Evolutionary conservation across 495 filamentous ascomycete species (phyloP).

Genomic region (Lasiosphaeria miniovina): DNA sequence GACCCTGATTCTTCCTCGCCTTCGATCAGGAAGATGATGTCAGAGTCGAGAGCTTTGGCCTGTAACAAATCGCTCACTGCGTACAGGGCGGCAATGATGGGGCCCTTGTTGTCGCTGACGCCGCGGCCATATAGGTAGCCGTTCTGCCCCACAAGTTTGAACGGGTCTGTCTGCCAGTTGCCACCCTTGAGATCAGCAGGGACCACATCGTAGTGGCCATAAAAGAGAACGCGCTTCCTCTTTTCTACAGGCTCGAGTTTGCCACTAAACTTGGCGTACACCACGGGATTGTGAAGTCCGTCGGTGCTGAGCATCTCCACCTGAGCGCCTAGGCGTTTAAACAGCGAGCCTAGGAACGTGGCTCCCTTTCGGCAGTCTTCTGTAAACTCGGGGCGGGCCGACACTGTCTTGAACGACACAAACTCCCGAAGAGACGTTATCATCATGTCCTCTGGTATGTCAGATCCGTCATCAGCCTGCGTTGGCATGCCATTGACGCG

Average conservation of each 20-base stretch:
- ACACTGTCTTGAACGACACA: constrained; percentile 86
- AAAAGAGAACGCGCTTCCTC: constrained; percentile 88
- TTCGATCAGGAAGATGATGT: constrained; percentile 91
- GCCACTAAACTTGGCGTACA: constrained; percentile 82
- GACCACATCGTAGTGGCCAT: constrained; percentile 99
- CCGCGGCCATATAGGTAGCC: constrained; percentile 97
- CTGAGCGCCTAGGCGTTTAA: constrained; percentile 84
- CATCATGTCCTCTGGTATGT: constrained; percentile 63
- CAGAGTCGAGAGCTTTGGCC: constrained; percentile 71
- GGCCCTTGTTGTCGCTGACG: constrained; percentile 95
- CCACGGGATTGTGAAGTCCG: constrained; percentile 75
- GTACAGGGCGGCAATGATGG: constrained; percentile 87
- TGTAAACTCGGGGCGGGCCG: constrained; percentile 74
- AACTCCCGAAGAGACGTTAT: constrained; percentile 78
- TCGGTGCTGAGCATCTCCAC: constrained; percentile 80
- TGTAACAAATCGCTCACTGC: constrained; percentile 84
- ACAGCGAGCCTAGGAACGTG: constrained; percentile 81
- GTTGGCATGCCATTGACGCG: constrained; percentile 62
- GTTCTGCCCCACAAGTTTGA: constrained; percentile 76
- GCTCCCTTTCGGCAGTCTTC: constrained; percentile 92
- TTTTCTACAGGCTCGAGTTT: constrained; percentile 51
- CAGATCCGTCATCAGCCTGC: constrained; percentile 29
- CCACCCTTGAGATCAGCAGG: constrained; percentile 72
- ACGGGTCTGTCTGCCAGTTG: constrained; percentile 85
- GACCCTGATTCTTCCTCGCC: constrained; percentile 96